A percentile compares a stretch with the other conserved stretches of the same genome.
These are phyloP conservation scores for Arthrobotrys pseudoclavata DNA, from an alignment of 2,329 filamentous ascomycete species.

Conservation along the genomic window DNA sequence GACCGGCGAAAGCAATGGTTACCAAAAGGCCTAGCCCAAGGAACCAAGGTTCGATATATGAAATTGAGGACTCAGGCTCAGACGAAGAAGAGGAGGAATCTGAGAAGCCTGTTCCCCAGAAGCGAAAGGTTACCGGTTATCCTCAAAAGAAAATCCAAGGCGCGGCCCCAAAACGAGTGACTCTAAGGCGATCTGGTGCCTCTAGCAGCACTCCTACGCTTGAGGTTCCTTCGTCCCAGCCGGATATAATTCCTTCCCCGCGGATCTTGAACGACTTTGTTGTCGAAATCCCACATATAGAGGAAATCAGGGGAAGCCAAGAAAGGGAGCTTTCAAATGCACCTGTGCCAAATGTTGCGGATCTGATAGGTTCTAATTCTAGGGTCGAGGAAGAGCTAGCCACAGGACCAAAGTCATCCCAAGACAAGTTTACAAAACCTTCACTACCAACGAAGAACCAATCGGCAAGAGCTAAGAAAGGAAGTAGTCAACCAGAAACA, in stretches of 20 bases:
- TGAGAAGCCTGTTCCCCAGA: slow-evolving; percentile 11
- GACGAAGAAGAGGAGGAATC: slow-evolving; percentile 10
- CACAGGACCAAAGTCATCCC: slow-evolving; percentile 6
- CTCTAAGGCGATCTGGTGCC: neutral
- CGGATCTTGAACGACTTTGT: slow-evolving; percentile 33
- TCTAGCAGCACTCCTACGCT: slow-evolving; percentile 36
- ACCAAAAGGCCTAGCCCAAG: slow-evolving; percentile 25
- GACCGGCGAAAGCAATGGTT: slow-evolving; percentile 25
- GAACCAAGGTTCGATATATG: slow-evolving; percentile 28
- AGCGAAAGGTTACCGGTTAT: neutral
- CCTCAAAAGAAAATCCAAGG: slow-evolving; percentile 24
- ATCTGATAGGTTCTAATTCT: slow-evolving; percentile 35
- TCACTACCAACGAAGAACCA: slow-evolving; percentile 28
- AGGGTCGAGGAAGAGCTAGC: slow-evolving; percentile 1
- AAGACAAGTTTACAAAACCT: slow-evolving; percentile 10
- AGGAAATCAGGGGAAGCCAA: slow-evolving; percentile 21
- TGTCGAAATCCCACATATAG: slow-evolving; percentile 44
- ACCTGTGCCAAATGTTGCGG: slow-evolving; percentile 33
- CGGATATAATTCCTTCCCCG: neutral
- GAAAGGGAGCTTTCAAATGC: slow-evolving; percentile 19
- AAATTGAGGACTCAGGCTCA: slow-evolving; percentile 19
- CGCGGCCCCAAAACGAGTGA: neutral
- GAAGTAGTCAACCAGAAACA: slow-evolving; percentile 34
- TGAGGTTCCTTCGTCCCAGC: slow-evolving; percentile 40
- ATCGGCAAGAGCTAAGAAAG: neutral